Evolutionary conservation across 176 grass and related monocot genomes (phyloP).

Genomic region (Oryza glaberrima): DNA sequence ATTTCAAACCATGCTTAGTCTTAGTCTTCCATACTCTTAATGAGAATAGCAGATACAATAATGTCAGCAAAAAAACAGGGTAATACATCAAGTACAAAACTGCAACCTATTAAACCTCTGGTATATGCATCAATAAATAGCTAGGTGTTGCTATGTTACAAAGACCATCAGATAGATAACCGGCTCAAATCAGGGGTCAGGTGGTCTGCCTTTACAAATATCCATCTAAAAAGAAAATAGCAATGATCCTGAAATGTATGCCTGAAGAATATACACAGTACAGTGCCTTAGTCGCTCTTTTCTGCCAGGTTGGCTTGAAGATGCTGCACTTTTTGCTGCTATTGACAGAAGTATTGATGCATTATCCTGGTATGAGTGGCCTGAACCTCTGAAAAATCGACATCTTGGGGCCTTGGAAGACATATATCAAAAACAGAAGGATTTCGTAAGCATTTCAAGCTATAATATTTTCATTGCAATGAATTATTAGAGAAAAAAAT

Average conservation of each 20-base stretch:
- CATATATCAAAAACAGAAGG: conserved; percentile 72
- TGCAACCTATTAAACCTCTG: not conserved
- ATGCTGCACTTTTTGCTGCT: conserved; percentile 98
- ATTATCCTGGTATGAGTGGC: conserved; percentile 88
- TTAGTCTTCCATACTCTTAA: conserved; percentile 27
- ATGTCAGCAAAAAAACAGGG: not conserved
- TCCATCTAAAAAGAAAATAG: not conserved
- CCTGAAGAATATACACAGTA: not conserved
- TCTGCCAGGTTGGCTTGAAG: conserved; percentile 86
- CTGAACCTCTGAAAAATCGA: conserved; percentile 94
- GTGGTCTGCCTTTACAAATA: conserved; percentile 2
- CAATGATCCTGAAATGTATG: conserved; percentile 2
- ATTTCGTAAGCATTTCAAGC: conserved; percentile 67
- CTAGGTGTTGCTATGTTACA: conserved; percentile 3
- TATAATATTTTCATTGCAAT: conserved; percentile 21
- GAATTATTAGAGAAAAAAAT: conserved; percentile 8
- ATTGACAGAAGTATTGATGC: conserved; percentile 70
- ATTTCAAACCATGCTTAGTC: conserved; percentile 22
- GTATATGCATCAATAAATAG: not conserved
- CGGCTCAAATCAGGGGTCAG: not conserved
- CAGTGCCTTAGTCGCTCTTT: conserved; percentile 39
- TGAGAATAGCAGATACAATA: not conserved
- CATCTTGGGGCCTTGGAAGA: conserved; percentile 88
- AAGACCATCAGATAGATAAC: conserved; percentile 13
- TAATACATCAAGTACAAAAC: not conserved